Conservation (phyloP, 371 early-diverging fungal species). For the Syncephalis fuscata region DNA sequence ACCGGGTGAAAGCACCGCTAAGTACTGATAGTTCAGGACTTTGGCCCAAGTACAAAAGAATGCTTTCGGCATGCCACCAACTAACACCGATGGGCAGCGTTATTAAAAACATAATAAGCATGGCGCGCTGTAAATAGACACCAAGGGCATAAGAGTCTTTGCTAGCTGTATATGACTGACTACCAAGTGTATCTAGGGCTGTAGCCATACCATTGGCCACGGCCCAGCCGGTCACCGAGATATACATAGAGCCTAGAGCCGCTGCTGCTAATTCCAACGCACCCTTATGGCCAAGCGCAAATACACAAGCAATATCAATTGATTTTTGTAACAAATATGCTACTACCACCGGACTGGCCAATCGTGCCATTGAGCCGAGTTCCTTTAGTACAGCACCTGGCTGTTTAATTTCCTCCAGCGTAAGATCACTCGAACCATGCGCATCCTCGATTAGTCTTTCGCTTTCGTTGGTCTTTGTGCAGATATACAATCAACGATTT, state of each 20-base stretch:
- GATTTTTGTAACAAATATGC: constrained; percentile 6
- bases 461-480: no score
- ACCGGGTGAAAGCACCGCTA: constrained; percentile 42
- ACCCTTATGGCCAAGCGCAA: constrained; percentile 10
- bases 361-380: no score
- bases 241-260: constrained; percentile 20
- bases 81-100: constrained; percentile 52
- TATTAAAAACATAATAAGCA: constrained; percentile 42
- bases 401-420: no score
- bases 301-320: constrained; percentile 6
- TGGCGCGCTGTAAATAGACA: constrained; percentile 63
- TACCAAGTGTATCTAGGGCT: constrained; percentile 78
- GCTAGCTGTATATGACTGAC: constrained; percentile 66
- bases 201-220: constrained; percentile 60
- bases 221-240: constrained; percentile 69
- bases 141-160: constrained; percentile 53
- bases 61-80: constrained; percentile 50
- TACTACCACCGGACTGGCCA: constrained; percentile 2
- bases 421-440: no score
- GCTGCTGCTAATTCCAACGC: constrained; percentile 6
- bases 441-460: no score
- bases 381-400: no score
- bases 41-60: constrained; percentile 33
- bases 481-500: no score
- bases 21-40: constrained; percentile 24